These are phyloP conservation scores for Hypoxylon sp. DNA, from an alignment of 2,329 filamentous ascomycete species.

Conservation along the genomic window DNA sequence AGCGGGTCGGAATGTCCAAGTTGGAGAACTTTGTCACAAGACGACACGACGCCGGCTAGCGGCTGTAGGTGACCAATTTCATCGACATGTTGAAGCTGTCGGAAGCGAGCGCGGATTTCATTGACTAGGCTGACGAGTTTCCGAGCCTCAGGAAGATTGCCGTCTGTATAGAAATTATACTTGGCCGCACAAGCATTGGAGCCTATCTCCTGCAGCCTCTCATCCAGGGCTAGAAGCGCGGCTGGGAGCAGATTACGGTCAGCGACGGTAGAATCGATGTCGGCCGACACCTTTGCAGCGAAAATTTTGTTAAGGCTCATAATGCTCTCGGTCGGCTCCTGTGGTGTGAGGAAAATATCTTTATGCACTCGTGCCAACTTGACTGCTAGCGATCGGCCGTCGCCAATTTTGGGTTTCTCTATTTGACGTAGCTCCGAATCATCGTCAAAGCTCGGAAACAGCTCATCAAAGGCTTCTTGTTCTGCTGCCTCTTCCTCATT, in stretches of 20 bases:
- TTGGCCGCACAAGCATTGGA: conserved; percentile 57
- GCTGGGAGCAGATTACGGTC: conserved; percentile 75
- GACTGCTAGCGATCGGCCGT: conserved; percentile 70
- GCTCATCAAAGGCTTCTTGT: conserved; percentile 79
- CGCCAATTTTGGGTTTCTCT: conserved; percentile 56
- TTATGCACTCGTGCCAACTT: conserved; percentile 74
- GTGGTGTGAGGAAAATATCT: conserved; percentile 64
- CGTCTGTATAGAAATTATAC: conserved; percentile 92
- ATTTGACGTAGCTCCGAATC: conserved; percentile 60
- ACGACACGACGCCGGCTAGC: conserved; percentile 81
- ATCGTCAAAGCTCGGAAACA: conserved; percentile 85
- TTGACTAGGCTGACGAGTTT: conserved; percentile 79
- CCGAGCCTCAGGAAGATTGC: conserved; percentile 82
- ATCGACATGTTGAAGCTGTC: conserved; percentile 75
- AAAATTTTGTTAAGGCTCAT: conserved; percentile 61
- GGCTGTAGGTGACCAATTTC: conserved; percentile 81
- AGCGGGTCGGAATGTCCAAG: conserved; percentile 86
- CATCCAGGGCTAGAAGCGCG: conserved; percentile 75
- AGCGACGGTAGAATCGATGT: conserved; percentile 55
- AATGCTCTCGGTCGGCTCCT: conserved; percentile 61
- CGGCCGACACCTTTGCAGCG: conserved; percentile 58
- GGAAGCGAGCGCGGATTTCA: conserved; percentile 79
- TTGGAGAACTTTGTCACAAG: conserved; percentile 81
- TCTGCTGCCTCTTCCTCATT: conserved; percentile 83
- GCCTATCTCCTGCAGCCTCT: conserved; percentile 68